Percentiles rank a stretch among this genome's conserved stretches.
These are phyloP conservation scores for Hippophae gyantsensis DNA, from an alignment of 306 rosid species.

Conservation along the genomic window DNA sequence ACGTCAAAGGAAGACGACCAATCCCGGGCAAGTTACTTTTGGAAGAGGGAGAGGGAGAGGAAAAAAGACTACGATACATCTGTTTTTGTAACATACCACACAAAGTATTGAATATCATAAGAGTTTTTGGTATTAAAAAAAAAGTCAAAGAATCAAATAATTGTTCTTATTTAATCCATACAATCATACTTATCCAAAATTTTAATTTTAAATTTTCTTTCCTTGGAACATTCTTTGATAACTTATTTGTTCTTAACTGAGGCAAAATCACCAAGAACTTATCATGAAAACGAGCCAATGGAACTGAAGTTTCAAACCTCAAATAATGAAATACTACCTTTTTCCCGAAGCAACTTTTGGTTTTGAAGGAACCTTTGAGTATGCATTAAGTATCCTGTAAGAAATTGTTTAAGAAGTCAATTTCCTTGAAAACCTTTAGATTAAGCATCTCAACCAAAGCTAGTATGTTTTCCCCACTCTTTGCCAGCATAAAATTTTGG, in stretches of 20 bases:
- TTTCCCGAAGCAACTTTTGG: constrained; percentile 44
- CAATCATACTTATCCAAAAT: too few species aligned
- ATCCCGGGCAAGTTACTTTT: neutral
- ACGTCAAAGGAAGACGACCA: neutral
- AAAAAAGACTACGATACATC: neutral
- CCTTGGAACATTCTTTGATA: too few species aligned
- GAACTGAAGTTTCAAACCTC: neutral
- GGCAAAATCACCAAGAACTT: too few species aligned
- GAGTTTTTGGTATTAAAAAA: neutral
- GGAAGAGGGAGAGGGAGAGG: too few species aligned
- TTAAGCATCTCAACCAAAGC: neutral
- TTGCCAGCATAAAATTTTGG: too few species aligned
- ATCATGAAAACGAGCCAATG: too few species aligned
- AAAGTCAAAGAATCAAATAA: too few species aligned
- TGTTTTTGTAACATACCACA: neutral
- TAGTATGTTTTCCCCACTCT: neutral
- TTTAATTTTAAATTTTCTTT: too few species aligned
- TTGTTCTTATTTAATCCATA: too few species aligned
- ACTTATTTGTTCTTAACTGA: too few species aligned
- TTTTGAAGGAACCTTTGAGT: constrained; percentile 63
- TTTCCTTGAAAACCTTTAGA: neutral
- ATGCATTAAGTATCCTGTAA: constrained; percentile 72
- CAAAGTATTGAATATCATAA: neutral
- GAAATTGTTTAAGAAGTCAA: neutral
- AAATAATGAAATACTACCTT: constrained; percentile 36